These are phyloP conservation scores for Stellera chamaejasme DNA, from an alignment of 345 rosid species.

Conservation along the genomic window DNA sequence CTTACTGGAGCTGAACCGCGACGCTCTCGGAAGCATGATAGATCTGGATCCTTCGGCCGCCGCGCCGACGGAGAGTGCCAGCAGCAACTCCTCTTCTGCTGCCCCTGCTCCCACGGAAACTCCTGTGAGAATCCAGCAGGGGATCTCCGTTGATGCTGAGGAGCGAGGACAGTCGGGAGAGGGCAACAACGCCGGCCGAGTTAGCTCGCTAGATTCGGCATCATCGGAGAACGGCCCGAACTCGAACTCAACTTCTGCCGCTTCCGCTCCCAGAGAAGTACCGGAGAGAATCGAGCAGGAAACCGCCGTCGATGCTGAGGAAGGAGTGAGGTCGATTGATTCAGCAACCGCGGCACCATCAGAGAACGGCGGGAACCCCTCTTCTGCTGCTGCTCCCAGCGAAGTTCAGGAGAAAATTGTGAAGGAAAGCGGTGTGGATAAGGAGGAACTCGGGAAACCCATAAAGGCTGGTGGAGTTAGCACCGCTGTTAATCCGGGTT, in stretches of 20 bases:
- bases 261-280: conserved; percentile 33
- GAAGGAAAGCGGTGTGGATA: conserved; percentile 26
- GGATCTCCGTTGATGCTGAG: conserved; percentile 25
- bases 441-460: conserved; percentile 16
- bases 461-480: not conserved
- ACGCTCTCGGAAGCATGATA: not conserved
- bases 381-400: conserved; percentile 26
- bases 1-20: conserved; percentile 7
- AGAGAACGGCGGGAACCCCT: conserved; percentile 27
- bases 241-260: conserved; percentile 26
- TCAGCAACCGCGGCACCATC: conserved; percentile 41
- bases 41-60: conserved; percentile 49
- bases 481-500: conserved; percentile 11
- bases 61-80: conserved; percentile 32
- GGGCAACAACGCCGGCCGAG: not conserved
- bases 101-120: conserved; percentile 32
- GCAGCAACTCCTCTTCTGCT: conserved; percentile 26
- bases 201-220: conserved; percentile 12
- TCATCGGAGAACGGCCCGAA: conserved; percentile 27
- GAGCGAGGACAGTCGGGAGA: conserved; percentile 6
- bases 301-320: conserved; percentile 25
- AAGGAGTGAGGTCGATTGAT: conserved; percentile 15
- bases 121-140: conserved; percentile 28
- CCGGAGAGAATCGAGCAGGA: conserved; percentile 30
- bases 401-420: conserved; percentile 29